phyloP scores from a whole-genome alignment of 768 basidiomycete genomes.

The Gloeophyllum trabeum region DNA sequence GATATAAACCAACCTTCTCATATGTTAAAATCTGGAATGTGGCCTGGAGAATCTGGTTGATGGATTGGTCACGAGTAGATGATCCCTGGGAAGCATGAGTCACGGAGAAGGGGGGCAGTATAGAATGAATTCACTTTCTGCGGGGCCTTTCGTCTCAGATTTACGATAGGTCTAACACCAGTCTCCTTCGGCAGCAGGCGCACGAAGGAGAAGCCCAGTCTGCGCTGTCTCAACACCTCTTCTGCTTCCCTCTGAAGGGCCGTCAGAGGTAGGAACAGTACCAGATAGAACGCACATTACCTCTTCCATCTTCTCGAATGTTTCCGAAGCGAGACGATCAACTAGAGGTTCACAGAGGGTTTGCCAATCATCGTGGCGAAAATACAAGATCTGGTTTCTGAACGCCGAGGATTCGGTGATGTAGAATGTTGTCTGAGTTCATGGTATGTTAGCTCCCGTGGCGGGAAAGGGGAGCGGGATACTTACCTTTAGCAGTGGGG shows the following conservation, averaged over 20 bases:
- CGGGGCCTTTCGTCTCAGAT: slow-evolving; percentile 41
- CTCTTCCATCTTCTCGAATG: slow-evolving; percentile 60
- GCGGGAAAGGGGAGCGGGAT: neutral
- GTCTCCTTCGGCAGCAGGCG: slow-evolving; percentile 90
- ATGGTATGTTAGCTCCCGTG: neutral
- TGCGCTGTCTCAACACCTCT: slow-evolving; percentile 58
- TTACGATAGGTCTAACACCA: slow-evolving; percentile 91
- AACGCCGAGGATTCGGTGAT: slow-evolving; percentile 86
- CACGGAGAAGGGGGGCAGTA: no score
- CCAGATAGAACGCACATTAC: slow-evolving; percentile 26
- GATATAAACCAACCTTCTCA: slow-evolving; percentile 52
- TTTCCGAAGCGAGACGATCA: slow-evolving; percentile 54
- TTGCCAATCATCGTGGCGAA: slow-evolving; percentile 93
- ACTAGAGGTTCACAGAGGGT: slow-evolving; percentile 72
- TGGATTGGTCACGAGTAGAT: slow-evolving; percentile 37
- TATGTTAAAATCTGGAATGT: slow-evolving; percentile 83
- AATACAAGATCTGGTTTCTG: slow-evolving; percentile 77
- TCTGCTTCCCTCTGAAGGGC: slow-evolving; percentile 45
- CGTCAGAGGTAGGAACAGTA: neutral
- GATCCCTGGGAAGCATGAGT: slow-evolving; percentile 2
- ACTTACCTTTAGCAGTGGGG: slow-evolving; percentile 67
- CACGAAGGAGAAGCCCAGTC: slow-evolving; percentile 75
- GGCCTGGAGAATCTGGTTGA: slow-evolving; percentile 79
- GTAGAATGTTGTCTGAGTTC: slow-evolving; percentile 77
- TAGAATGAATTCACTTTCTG: slow-evolving; percentile 22